phyloP scores from a whole-genome alignment of 2,329 filamentous ascomycete genomes.

The Microthyrium microscopicum region DNA sequence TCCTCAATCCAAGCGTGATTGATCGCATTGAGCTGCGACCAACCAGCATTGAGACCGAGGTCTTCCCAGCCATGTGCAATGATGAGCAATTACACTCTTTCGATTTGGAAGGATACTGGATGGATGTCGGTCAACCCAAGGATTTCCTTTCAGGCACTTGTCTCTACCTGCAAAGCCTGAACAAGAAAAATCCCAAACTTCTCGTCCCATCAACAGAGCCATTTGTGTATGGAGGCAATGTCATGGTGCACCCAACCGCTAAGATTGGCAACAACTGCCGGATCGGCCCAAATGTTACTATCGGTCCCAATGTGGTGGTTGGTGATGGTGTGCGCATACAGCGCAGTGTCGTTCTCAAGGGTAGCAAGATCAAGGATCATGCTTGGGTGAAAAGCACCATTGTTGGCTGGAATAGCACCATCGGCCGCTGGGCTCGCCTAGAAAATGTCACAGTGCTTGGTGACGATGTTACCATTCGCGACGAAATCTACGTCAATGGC shows the following conservation, averaged over 20 bases:
- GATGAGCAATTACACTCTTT: slow-evolving; percentile 90
- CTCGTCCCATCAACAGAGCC: slow-evolving; percentile 58
- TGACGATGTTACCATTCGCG: slow-evolving; percentile 92
- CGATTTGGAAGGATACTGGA: slow-evolving; percentile 96
- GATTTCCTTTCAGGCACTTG: slow-evolving; percentile 95
- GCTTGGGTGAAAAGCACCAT: slow-evolving; percentile 98
- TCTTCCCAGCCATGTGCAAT: slow-evolving; percentile 82
- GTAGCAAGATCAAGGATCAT: slow-evolving; percentile 94
- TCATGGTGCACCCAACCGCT: slow-evolving; percentile 81
- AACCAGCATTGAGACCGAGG: slow-evolving; percentile 97
- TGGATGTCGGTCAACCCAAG: slow-evolving; percentile 97
- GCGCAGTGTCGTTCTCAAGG: slow-evolving; percentile 74
- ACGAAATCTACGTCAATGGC: slow-evolving; percentile 97
- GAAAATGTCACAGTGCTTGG: slow-evolving; percentile 98
- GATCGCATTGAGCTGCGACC: slow-evolving; percentile 87
- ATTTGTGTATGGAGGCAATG: slow-evolving; percentile 84
- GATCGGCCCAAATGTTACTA: slow-evolving; percentile 92
- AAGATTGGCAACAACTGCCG: slow-evolving; percentile 98
- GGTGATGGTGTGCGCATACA: slow-evolving; percentile 90
- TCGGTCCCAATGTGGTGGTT: slow-evolving; percentile 81
- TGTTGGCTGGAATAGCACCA: slow-evolving; percentile 93
- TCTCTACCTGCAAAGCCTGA: slow-evolving; percentile 81
- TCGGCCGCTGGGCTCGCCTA: slow-evolving; percentile 87
- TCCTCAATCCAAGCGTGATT: slow-evolving; percentile 83
- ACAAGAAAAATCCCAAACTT: slow-evolving; percentile 77